Evolutionary conservation across 768 basidiomycete genomes (phyloP), one percentile per base, ranked within the genome.

Genomic region (Psilocybe azurescens): DNA sequence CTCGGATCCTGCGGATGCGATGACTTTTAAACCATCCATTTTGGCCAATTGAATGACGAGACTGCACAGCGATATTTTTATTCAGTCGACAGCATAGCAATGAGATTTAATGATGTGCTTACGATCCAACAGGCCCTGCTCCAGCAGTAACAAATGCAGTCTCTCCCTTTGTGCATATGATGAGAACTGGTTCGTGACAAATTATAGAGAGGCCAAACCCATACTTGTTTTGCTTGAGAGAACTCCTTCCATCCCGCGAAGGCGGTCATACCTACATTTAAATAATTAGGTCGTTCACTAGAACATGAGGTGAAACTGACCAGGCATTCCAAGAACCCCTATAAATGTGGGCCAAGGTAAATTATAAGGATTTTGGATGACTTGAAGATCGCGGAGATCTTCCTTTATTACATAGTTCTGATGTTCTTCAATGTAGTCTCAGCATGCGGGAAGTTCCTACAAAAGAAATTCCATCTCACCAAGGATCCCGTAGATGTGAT

Each of bases 1-100:
- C 18, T 91, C 88, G 0, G 85, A 83, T 1, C 91, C 89, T 0
- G 89, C 87, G 0, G 87, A 89, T 0, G 84, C 88, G 54, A 93
- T 89, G 46, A 92, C 90, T 65, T 87, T 88, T 29, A 81, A 67
- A 2, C 83, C 84, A 18, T 83, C 79, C 0, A 68, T 62, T 56
- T 86, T 85, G 0, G 85, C 83, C 4, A 85, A 69, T 59, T 86
- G 84, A 48, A 84, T 79, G 20, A 85, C 81, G 11, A 85, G 51
- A 0, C 82, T 83, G 41, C 1, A 38, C 14, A 29, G 46, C 50
- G 9, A 1, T 0, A 11, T 16, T 3, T 11, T 53, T 53, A 18
- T 44, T 5, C 50, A 13, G 18, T 14, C 13, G 2, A 41, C 14
- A 6, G 1, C 11, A 11, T 20, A 20, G 5, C 20, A 20, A 20